Base-by-base conservation (phyloP, 1,284 basidiomycete species). In the Cutaneotrichosporon arboriforme region DNA sequence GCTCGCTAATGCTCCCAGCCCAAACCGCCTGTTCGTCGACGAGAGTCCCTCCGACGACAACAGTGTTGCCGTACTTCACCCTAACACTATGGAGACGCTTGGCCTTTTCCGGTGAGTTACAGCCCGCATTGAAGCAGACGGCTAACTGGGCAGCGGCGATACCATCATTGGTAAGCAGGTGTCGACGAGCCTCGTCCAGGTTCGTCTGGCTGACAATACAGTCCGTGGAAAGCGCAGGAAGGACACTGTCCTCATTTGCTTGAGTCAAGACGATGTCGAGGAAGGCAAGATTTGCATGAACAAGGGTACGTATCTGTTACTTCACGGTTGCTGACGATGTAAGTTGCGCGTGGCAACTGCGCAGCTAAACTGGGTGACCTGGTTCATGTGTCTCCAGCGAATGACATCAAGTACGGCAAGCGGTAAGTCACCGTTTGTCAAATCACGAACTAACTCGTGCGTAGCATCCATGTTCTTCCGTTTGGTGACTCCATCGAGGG, bases 371-470 rank as follows among this genome's bases (percentile, higher is more conserved):
- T 98, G 41, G 94, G 90, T 46, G 96, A 99, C 75, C 81, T 97
- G 42, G 88, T 91, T 70, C 90, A 90, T 59, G 90, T 99, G 1
- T 92, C 97, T 70, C 85, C 91, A 62, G 97, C 93, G 74, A 84
- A 88, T 63, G 94, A 98, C 70, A 98, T 98, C 81, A 97, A 97
- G 77, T 99, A 99, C 75, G 96, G 96, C 66, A 98, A 98, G 77
- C 87, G 94, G 67, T 67, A 17, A 49, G 67, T 55, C 35, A 20
- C 12, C 12, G 4, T 23, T 21, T 23, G 31, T 18, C 13, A 42
- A n/a, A n/a, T 35, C n/a, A 20, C 14, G 4, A 15, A 9, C n/a
- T 26, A 21, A 61, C n/a, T 9, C 42, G 7, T 35, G 33, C 14
- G 43, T 23, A 69, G 70, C 53, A 85, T 99, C 41, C 96, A 98